Conservation (phyloP, 1,139 yeast species). For the Taphrina communis region DNA sequence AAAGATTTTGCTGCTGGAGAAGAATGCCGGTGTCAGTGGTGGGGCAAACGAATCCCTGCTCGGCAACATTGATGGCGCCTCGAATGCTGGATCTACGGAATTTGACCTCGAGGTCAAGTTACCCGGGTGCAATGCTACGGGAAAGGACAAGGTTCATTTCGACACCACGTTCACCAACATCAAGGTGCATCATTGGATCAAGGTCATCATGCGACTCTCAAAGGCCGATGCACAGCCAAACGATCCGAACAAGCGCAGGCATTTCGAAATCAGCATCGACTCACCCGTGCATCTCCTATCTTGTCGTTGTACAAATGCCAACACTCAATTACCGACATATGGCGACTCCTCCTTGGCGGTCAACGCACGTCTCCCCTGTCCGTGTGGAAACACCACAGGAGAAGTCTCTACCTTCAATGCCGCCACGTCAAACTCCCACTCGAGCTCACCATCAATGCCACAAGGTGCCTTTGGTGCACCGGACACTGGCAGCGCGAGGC, state of each 20-base stretch:
- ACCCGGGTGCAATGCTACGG: conserved; percentile 62
- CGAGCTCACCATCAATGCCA: conserved; percentile 39
- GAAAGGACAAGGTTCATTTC: conserved; percentile 66
- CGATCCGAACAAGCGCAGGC: conserved; percentile 68
- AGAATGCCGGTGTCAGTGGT: conserved; percentile 49
- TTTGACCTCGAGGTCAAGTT: conserved; percentile 82
- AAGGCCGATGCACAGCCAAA: conserved; percentile 57
- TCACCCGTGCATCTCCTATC: conserved; percentile 83
- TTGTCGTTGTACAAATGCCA: conserved; percentile 53
- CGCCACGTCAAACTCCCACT: background rate
- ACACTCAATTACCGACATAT: conserved; percentile 55
- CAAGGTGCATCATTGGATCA: conserved; percentile 92
- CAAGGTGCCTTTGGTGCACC: conserved; percentile 39
- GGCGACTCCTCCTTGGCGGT: conserved; percentile 44
- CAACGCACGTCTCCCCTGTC: conserved; percentile 48
- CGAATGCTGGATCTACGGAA: conserved; percentile 55
- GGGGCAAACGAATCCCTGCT: conserved; percentile 49
- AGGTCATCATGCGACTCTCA: conserved; percentile 79
- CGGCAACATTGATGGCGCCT: conserved; percentile 53
- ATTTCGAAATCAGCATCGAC: conserved; percentile 88
- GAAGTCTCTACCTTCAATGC: conserved; percentile 22
- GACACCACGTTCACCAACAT: conserved; percentile 79
- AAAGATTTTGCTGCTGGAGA: conserved; percentile 79
- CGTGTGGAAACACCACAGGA: conserved; percentile 44
- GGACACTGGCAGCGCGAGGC: conserved; percentile 48